Evolutionary conservation across 768 basidiomycete genomes (phyloP), one percentile per base, ranked within the genome.

Genomic region (Vishniacozyma victoriae): DNA sequence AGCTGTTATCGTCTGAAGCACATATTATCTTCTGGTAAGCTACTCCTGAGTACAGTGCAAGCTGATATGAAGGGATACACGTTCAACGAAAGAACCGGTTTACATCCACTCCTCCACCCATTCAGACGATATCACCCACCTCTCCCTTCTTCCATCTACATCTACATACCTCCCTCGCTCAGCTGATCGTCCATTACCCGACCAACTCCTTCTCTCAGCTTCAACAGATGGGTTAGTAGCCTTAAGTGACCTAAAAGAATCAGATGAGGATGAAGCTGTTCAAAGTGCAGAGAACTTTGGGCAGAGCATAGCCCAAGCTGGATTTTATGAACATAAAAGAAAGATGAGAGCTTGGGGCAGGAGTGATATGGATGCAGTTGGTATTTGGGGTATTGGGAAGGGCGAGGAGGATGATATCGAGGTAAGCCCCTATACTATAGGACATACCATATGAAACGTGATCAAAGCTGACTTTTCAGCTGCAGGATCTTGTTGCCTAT

Each of bases 341-440:
- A 45, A 41, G 44, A 55, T 65, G 46, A 62, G 52, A 22, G 62
- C 90, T 6, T 95, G 90, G 89, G 85, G 84, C 19, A 78, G 81
- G 11, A 91, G 87, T 55, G 92, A 95, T 73, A 95, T 95, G 91
- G 90, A 96, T 71, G 89, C 86, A 0, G 85, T 92, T 57, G 85
- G 85, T 47, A 77, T 80, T 13, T 96, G 90, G 92, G 79, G 82
- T 22, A 45, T 70, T 12, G 62, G 59, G 0, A 33, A 42, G 19
- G 60, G 58, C 3, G 58, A 50, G 7, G 56, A 65, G n/a, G 65
- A 51, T n/a, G 59, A 62, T 35, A 11, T 67, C 4, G 64, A 71
- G 50, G 60, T 65, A 20, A 41, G 62, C 47, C 13, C 14, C n/a
- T 4, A 3, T 18, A 35, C 4, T 37, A n/a, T 22, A n/a, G 31